Conservation (phyloP, 202 grass and related monocot species). For the Panicum hallii region DNA sequence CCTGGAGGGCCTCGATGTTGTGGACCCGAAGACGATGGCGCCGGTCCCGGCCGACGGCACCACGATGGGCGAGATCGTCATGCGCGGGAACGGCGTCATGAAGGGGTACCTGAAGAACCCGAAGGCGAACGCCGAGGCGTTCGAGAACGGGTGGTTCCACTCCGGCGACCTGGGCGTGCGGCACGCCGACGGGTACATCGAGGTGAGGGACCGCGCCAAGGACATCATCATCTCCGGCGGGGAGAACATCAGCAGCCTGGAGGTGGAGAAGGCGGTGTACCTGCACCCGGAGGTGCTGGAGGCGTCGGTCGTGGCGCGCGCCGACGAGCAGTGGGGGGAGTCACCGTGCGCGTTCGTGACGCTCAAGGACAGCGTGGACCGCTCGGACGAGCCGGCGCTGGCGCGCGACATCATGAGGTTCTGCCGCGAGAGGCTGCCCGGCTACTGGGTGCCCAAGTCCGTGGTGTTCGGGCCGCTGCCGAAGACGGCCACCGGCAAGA, state of each 20-base stretch:
- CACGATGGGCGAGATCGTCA: constrained; percentile 85
- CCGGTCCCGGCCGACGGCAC: constrained; percentile 73
- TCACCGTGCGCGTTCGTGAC: constrained; percentile 90
- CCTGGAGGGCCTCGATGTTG: constrained; percentile 77
- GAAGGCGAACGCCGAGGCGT: constrained; percentile 78
- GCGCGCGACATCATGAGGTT: constrained; percentile 69
- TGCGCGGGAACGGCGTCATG: constrained; percentile 91
- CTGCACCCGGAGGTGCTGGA: constrained; percentile 80
- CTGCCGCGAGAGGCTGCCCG: constrained; percentile 78
- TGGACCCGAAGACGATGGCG: constrained; percentile 75
- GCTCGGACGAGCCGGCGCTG: constrained; percentile 54
- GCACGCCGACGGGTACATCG: constrained; percentile 80
- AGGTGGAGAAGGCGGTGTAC: constrained; percentile 88
- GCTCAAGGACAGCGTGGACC: constrained; percentile 56
- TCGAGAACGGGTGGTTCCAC: constrained; percentile 93
- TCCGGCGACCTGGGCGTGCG: constrained; percentile 82
- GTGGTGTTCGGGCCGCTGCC: constrained; percentile 88
- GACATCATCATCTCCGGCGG: constrained; percentile 98
- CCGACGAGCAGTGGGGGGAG: constrained; percentile 91
- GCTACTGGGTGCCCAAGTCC: constrained; percentile 96
- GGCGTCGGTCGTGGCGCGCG: constrained; percentile 81
- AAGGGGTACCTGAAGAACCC: constrained; percentile 94
- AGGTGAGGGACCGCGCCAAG: constrained; percentile 95
- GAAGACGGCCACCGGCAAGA: constrained; percentile 92
- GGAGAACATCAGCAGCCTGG: constrained; percentile 96